Conservation (phyloP, 179 eudicot species). For the Vitellaria paradoxa region DNA sequence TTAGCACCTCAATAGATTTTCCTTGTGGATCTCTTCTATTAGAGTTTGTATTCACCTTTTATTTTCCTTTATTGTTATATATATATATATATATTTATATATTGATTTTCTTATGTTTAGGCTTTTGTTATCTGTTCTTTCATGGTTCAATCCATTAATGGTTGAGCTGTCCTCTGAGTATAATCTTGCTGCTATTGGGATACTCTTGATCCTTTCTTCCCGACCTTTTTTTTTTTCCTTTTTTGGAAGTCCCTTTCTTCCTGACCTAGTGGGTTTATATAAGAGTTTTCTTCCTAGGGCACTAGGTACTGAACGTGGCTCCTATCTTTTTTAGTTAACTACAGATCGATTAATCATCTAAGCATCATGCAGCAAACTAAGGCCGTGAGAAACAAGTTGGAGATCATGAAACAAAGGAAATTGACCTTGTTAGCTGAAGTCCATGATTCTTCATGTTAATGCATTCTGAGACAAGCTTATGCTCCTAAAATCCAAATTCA, state of each 20-base stretch:
- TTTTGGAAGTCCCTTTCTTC: not conserved
- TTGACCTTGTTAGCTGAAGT: slow-evolving; percentile 41
- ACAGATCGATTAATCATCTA: not conserved
- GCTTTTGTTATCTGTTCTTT: not conserved
- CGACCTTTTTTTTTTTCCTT: not conserved
- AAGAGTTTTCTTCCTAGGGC: not conserved
- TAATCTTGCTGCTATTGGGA: too few relatives aligned
- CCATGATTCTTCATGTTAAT: slow-evolving; percentile 10
- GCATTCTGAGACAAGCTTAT: not conserved
- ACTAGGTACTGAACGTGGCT: not conserved
- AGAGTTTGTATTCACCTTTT: not conserved
- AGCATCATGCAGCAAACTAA: slow-evolving; percentile 30
- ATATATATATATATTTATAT: too few relatives aligned
- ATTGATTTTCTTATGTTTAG: not conserved
- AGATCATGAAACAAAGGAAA: slow-evolving; percentile 28
- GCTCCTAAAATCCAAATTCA: not conserved
- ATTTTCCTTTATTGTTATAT: too few relatives aligned
- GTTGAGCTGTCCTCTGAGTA: too few relatives aligned
- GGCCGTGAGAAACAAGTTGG: slow-evolving; percentile 29
- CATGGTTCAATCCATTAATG: not conserved
- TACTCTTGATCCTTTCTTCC: not conserved
- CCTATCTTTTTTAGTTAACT: not conserved
- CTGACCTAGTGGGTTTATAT: not conserved
- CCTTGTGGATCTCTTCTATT: not conserved
- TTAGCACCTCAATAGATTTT: not conserved